Evolutionary conservation across 345 rosid species (phyloP), one percentile per base, ranked within the genome.

Genomic region (Raphanus raphanistrum): DNA sequence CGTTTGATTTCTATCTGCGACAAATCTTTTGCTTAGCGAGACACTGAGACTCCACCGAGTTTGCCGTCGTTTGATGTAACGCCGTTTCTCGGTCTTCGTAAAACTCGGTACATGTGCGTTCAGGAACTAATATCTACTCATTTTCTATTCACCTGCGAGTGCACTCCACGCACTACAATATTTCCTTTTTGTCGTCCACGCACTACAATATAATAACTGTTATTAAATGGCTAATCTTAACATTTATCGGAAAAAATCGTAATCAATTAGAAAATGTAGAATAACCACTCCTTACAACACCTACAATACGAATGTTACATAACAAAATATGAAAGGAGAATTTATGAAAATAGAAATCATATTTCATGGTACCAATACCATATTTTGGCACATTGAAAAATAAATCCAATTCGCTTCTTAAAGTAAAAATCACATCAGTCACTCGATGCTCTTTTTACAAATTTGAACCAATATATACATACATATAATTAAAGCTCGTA

Each of bases 11-110:
- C 21, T 25, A 68, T 79, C 79, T 68, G 79, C 79, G 21, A 55
- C 82, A 79, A 79, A 79, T 79, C 82, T 79, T 79, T 74, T 74
- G 79, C 82, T 74, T 74, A 74, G 71, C 5, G 21, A 21, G 21
- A 21, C 21, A 21, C 21, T 21, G 66, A 62, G 75, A 69, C 63
- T 54, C 74, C 70, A 68, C 74, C 68, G 75, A 79, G 82, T 63
- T 57, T 70, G 75, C 79, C 79, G 75, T 79, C 82, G 74, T 70
- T 54, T 74, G 82, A 79, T 79, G 82, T 79, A 79, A 79, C 79
- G 75, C 71, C 75, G 82, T 79, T 70, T 79, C 79, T 79, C 79
- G 71, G 74, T 79, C 66, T 74, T 41, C 57, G 67, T 78, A 74
- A 73, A 62, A 79, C 71, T 74, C 67, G 72, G 79, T 74, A 74